phyloP scores from a whole-genome alignment of 108 stramenopile genomes.

The Fragilariopsis cylindrus region DNA sequence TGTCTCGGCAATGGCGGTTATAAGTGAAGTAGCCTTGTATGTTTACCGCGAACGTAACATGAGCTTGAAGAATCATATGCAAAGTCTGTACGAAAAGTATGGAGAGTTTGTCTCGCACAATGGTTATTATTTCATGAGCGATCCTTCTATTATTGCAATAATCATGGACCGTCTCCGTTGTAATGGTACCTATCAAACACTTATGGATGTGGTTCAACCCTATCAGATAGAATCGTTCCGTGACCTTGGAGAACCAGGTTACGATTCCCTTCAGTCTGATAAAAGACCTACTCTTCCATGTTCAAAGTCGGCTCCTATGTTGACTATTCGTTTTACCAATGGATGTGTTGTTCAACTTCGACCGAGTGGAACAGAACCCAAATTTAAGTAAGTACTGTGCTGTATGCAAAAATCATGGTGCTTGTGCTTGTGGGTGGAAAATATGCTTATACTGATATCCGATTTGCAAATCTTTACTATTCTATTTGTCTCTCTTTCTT shows the following conservation, averaged over 20 bases:
- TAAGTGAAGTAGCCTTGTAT: conserved; percentile 78
- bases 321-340: conserved; percentile 91
- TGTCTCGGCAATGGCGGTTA: conserved; percentile 75
- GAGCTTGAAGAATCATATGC: conserved; percentile 66
- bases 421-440: no score
- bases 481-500: no score
- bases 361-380: conserved; percentile 97
- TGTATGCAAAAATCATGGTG: neutral
- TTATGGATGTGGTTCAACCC: conserved; percentile 42
- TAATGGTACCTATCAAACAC: conserved; percentile 61
- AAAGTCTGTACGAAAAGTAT: conserved; percentile 83
- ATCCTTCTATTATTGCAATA: conserved; percentile 60
- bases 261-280: conserved; percentile 82
- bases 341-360: conserved; percentile 94
- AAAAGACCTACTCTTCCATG: conserved; percentile 80
- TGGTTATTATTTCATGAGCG: conserved; percentile 88
- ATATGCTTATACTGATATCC: no score
- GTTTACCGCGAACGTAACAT: conserved; percentile 57
- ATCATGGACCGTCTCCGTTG: conserved; percentile 83
- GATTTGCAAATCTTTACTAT: no score
- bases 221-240: conserved; percentile 81
- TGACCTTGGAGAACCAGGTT: conserved; percentile 85
- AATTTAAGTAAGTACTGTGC: conserved; percentile 73
- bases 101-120: conserved; percentile 63
- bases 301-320: conserved; percentile 87